phyloP scores from a whole-genome alignment of 441 rosid genomes.

The Metrosideros polymorpha region DNA sequence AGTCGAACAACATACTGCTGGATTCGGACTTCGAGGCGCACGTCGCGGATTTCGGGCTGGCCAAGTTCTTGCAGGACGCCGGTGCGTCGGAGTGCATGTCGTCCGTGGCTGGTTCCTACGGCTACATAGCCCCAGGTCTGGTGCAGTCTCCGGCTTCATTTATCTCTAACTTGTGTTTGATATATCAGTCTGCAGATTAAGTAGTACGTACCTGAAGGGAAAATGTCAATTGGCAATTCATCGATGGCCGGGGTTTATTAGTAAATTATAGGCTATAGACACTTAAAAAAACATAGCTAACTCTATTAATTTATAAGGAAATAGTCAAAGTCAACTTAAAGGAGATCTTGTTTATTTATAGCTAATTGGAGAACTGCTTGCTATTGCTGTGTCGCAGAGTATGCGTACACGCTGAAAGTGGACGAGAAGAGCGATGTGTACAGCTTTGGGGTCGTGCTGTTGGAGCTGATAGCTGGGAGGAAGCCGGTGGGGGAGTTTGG shows the following conservation, averaged over 20 bases:
- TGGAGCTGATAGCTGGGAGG: slow-evolving; percentile 77
- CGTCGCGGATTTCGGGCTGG: slow-evolving; percentile 91
- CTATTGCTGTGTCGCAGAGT: slow-evolving; percentile 32
- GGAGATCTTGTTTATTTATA: neutral
- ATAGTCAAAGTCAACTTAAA: neutral
- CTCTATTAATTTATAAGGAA: no score
- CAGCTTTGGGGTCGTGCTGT: slow-evolving; percentile 76
- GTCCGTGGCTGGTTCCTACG: slow-evolving; percentile 81
- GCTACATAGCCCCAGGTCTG: slow-evolving; percentile 95
- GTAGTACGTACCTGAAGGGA: neutral
- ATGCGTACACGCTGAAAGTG: slow-evolving; percentile 81
- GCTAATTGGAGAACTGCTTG: neutral
- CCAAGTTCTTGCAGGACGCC: slow-evolving; percentile 73
- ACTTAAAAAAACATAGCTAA: neutral
- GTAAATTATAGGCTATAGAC: neutral
- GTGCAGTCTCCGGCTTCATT: neutral
- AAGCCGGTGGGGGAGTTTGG: slow-evolving; percentile 90
- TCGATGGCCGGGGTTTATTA: neutral
- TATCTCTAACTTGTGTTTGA: neutral
- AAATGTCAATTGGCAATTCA: neutral
- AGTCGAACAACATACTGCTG: slow-evolving; percentile 75
- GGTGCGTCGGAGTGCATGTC: slow-evolving; percentile 92
- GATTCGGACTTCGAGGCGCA: slow-evolving; percentile 80
- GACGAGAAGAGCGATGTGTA: slow-evolving; percentile 94
- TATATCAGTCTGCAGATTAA: neutral